Percentiles rank a stretch among this genome's conserved stretches.
Conservation (phyloP, 306 rosid species). For the Gynostemma pentaphyllum region DNA sequence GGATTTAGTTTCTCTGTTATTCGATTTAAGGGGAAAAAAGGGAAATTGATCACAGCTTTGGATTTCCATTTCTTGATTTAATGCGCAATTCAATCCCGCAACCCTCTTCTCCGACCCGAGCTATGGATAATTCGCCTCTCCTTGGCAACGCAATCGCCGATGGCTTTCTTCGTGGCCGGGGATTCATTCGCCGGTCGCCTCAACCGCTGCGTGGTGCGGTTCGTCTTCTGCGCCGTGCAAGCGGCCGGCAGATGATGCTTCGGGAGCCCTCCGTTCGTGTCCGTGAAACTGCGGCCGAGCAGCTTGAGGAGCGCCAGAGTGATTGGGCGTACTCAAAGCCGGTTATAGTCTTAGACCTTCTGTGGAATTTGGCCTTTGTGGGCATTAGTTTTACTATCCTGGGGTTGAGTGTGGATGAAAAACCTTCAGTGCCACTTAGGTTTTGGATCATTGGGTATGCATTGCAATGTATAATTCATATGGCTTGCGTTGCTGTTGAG, state of each 20-base stretch:
- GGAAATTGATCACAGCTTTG: not conserved
- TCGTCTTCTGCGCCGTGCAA: slow-evolving; percentile 44
- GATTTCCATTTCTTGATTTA: not conserved
- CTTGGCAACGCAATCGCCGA: slow-evolving; percentile 28
- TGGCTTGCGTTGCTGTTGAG: slow-evolving; percentile 40
- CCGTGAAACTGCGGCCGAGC: slow-evolving; percentile 74
- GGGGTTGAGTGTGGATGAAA: slow-evolving; percentile 42
- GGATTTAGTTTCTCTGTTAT: too few species aligned
- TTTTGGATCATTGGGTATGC: slow-evolving; percentile 65
- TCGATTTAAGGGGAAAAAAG: too few species aligned
- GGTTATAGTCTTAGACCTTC: slow-evolving; percentile 45
- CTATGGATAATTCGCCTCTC: slow-evolving; percentile 50
- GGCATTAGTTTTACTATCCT: slow-evolving; percentile 31
- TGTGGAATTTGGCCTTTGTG: slow-evolving; percentile 57
- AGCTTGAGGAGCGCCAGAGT: slow-evolving; percentile 74
- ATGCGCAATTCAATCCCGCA: slow-evolving; percentile 34
- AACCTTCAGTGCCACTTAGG: slow-evolving; percentile 60
- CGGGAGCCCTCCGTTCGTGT: slow-evolving; percentile 60
- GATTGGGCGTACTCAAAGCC: slow-evolving; percentile 63
- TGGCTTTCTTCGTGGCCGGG: slow-evolving; percentile 35
- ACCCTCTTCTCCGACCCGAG: slow-evolving; percentile 17
- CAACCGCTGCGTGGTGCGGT: slow-evolving; percentile 40
- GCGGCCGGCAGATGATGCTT: slow-evolving; percentile 69
- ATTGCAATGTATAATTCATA: slow-evolving; percentile 42
- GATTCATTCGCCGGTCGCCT: slow-evolving; percentile 32